A percentile compares a stretch with the other conserved stretches of the same genome.
These are phyloP conservation scores for Xylaria telfairii DNA, from an alignment of 495 filamentous ascomycete species.

Conservation along the genomic window DNA sequence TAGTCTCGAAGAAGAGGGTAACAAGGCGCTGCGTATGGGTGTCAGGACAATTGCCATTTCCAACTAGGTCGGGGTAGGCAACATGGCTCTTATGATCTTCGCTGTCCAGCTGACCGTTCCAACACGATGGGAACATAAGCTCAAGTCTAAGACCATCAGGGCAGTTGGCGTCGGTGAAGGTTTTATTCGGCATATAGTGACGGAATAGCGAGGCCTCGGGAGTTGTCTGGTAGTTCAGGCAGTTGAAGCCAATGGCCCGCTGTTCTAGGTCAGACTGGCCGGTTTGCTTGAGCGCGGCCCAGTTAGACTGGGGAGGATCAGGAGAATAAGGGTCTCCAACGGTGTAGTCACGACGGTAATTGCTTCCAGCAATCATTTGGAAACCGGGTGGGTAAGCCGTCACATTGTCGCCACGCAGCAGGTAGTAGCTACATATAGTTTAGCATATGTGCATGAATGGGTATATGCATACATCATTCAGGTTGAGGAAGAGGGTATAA, in stretches of 20 bases:
- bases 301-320: conserved; percentile 76
- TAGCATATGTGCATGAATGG: conserved; percentile 21
- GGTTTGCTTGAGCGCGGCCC: conserved; percentile 61
- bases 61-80: conserved; percentile 76
- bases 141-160: conserved; percentile 78
- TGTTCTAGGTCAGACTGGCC: conserved; percentile 73
- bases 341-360: conserved; percentile 70
- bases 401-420: conserved; percentile 66
- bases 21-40: conserved; percentile 73
- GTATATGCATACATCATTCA: neutral
- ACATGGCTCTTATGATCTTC: conserved; percentile 73
- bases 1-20: conserved; percentile 85
- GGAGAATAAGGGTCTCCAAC: conserved; percentile 59
- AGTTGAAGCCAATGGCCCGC: conserved; percentile 91
- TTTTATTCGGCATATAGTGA: conserved; percentile 80
- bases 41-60: conserved; percentile 76
- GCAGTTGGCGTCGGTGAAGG: conserved; percentile 77
- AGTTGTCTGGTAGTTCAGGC: conserved; percentile 71
- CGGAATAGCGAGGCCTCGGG: conserved; percentile 77
- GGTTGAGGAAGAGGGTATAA: neutral
- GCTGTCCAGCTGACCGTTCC: conserved; percentile 75
- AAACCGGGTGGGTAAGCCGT: conserved; percentile 80
- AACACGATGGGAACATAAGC: conserved; percentile 91
- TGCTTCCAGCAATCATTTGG: conserved; percentile 85
- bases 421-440: conserved; percentile 68